Conservation (phyloP, 768 basidiomycete genomes). For the Boletus reticulatus region DNA sequence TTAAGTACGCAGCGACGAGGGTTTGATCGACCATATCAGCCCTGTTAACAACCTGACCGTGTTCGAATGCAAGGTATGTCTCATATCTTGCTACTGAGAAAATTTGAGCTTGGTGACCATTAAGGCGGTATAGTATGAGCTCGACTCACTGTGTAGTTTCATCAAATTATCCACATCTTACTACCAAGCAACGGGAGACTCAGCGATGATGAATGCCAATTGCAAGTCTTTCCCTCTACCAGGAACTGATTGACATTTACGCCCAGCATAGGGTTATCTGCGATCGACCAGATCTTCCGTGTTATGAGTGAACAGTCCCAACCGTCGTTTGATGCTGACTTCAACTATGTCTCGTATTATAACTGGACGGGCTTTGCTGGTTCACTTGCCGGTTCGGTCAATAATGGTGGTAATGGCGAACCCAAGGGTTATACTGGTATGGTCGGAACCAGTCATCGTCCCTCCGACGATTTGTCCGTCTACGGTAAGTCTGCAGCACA, state of each 20-base stretch:
- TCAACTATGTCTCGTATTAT: conserved; percentile 74
- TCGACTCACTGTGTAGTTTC: conserved; percentile 78
- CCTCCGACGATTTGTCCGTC: conserved; percentile 69
- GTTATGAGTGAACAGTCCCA: conserved; percentile 80
- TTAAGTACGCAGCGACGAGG: neutral
- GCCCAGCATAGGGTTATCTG: conserved; percentile 51
- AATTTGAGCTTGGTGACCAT: neutral
- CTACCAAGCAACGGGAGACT: conserved; percentile 67
- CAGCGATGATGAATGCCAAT: conserved; percentile 67
- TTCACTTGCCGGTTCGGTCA: conserved; percentile 55
- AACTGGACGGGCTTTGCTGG: conserved; percentile 78
- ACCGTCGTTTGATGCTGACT: conserved; percentile 62
- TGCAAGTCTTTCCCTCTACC: conserved; percentile 41
- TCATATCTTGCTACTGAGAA: neutral
- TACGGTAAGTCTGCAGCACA: conserved; percentile 45
- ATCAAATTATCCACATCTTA: conserved; percentile 74
- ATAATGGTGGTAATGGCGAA: conserved; percentile 71
- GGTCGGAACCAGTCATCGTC: conserved; percentile 75
- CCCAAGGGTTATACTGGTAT: conserved; percentile 72
- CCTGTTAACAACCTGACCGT: conserved; percentile 69
- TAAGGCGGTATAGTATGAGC: conserved; percentile 54
- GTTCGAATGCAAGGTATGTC: conserved; percentile 75
- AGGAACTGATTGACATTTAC: neutral
- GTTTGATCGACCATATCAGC: conserved; percentile 33
- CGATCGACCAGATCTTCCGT: conserved; percentile 69